Evolutionary conservation across 768 basidiomycete genomes (phyloP).

Genomic region (Auriscalpium orientale): DNA sequence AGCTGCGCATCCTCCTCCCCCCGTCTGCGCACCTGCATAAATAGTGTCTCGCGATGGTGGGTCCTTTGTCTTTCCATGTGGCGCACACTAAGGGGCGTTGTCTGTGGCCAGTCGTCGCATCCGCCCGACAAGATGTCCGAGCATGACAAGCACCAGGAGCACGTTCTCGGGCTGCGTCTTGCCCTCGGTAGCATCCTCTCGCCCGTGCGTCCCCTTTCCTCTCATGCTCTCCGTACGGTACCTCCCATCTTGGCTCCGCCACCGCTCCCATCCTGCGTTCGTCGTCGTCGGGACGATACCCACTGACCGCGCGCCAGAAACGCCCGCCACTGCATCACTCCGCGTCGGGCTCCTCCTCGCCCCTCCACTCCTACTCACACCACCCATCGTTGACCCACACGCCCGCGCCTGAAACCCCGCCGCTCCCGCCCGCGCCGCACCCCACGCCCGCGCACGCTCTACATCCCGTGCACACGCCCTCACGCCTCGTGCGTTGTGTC

Average conservation of each 20-base stretch:
- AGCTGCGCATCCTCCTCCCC: too few relatives aligned
- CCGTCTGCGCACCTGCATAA: too few relatives aligned
- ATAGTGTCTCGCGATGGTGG: too few relatives aligned
- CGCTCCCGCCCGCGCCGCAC: constrained; percentile 14
- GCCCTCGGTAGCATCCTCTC: constrained; percentile 54
- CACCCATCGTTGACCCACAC: constrained; percentile 15
- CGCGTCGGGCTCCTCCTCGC: constrained; percentile 42
- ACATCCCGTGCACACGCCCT: constrained; percentile 26
- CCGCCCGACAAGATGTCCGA: constrained; percentile 5
- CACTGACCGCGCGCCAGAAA: constrained; percentile 31
- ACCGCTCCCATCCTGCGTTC: constrained; percentile 3
- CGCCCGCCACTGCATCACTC: constrained; percentile 34
- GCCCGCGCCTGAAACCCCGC: constrained; percentile 4
- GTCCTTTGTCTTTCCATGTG: too few relatives aligned
- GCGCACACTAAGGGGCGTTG: too few relatives aligned
- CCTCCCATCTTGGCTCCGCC: constrained; percentile 6
- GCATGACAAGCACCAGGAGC: constrained; percentile 23
- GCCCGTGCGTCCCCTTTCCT: constrained; percentile 36
- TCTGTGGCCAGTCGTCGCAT: neutral
- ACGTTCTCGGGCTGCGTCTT: constrained; percentile 33
- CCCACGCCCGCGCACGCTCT: constrained; percentile 19
- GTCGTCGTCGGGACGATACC: neutral
- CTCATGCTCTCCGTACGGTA: neutral
- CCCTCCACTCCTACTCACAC: constrained; percentile 29
- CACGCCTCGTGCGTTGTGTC: constrained; percentile 23